Percentiles rank a stretch among this genome's conserved stretches.
These are phyloP conservation scores for Pseudogymnoascus sp. DNA, from an alignment of 2,329 filamentous ascomycete genomes.

Conservation along the genomic window DNA sequence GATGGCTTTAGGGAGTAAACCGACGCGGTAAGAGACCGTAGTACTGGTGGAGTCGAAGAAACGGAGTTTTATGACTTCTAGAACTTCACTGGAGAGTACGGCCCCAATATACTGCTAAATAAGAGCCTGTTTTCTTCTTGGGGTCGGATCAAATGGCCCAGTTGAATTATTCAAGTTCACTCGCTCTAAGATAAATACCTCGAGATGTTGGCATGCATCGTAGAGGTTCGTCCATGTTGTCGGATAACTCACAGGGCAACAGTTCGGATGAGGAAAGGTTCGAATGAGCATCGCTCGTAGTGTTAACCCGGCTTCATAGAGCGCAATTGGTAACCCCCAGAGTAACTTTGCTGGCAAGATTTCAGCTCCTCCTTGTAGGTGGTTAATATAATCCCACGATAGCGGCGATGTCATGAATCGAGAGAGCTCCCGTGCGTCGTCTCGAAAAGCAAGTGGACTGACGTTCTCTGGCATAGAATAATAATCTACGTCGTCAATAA, in stretches of 20 bases:
- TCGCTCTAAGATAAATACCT: not conserved
- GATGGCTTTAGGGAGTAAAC: not conserved
- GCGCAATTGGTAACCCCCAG: not conserved
- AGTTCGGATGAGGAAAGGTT: not conserved
- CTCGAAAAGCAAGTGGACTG: not conserved
- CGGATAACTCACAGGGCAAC: not conserved
- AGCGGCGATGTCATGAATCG: not conserved
- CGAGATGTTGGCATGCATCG: not conserved
- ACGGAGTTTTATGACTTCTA: not conserved
- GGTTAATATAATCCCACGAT: not conserved
- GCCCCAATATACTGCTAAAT: not conserved
- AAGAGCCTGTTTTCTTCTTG: not conserved
- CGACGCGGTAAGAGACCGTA: not conserved
- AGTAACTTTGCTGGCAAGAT: not conserved
- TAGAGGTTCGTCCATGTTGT: not conserved
- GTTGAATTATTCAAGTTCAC: not conserved
- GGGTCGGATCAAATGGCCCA: not conserved
- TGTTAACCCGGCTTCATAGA: not conserved
- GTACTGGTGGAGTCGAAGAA: not conserved
- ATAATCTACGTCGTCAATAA: constrained; percentile 1
- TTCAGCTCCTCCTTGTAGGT: not conserved
- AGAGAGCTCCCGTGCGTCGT: not conserved
- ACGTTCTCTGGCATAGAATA: not conserved
- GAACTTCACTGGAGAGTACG: not conserved
- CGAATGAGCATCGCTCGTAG: not conserved